A percentile compares a stretch with the other conserved stretches of the same genome.
phyloP scores from a whole-genome alignment of 805 yeast genomes.

The Starmerella geochares region DNA sequence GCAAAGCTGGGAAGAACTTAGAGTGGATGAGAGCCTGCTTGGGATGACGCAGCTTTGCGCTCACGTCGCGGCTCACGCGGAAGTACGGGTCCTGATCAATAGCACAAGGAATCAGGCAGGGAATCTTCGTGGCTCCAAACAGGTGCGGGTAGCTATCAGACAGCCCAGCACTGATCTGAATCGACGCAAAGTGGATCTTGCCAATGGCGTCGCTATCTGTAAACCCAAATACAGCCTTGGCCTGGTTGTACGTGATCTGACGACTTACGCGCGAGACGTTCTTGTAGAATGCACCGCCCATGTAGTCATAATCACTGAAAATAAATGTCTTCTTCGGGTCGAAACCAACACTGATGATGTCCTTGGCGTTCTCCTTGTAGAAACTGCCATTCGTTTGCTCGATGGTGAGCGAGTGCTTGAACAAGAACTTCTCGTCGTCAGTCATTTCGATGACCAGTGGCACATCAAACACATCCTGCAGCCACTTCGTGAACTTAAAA shows the following conservation, averaged over 20 bases:
- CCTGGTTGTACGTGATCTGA: constrained; percentile 94
- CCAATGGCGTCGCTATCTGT: constrained; percentile 92
- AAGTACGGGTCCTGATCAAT: constrained; percentile 98
- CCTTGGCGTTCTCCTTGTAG: constrained; percentile 77
- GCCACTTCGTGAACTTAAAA: constrained; percentile 90
- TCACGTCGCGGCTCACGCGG: constrained; percentile 95
- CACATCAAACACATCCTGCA: constrained; percentile 93
- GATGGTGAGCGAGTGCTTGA: constrained; percentile 81
- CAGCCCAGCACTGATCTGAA: constrained; percentile 93
- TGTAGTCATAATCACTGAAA: constrained; percentile 82
- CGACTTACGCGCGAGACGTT: constrained; percentile 86
- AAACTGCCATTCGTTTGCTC: constrained; percentile 68
- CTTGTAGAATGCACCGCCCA: constrained; percentile 90
- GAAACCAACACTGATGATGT: constrained; percentile 88
- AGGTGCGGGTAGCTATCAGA: constrained; percentile 94
- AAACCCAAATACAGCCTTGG: constrained; percentile 94
- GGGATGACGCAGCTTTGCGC: constrained; percentile 77
- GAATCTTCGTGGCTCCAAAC: constrained; percentile 81
- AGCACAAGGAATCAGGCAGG: constrained; percentile 96
- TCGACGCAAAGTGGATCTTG: constrained; percentile 84
- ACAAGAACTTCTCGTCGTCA: constrained; percentile 93
- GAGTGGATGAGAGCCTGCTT: constrained; percentile 92
- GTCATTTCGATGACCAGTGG: constrained; percentile 89
- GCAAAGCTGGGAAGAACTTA: constrained; percentile 94
- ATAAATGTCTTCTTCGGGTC: constrained; percentile 90